Evolutionary conservation across 495 filamentous ascomycete species (phyloP), one percentile per base, ranked within the genome.

Genomic region (Hypoxylon cercidicola): DNA sequence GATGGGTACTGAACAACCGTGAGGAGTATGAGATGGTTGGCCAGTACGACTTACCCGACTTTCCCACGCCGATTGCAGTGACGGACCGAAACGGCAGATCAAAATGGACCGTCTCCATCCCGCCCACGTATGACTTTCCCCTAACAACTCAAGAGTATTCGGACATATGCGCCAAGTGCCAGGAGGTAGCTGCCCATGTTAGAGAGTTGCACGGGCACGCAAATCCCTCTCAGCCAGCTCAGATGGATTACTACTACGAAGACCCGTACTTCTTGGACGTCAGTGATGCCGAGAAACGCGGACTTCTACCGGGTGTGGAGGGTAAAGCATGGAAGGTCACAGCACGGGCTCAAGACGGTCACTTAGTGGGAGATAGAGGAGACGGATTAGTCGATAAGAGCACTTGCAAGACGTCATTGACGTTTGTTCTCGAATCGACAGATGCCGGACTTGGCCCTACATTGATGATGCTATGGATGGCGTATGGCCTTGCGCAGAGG

Each of bases 51-150:
- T 66, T 85, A 21, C 86, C 85, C 2, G 76, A 82, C 4, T 79
- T 83, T 18, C 85, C 87, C n/a, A 82, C 83, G 3, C 83, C 87
- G 0, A 79, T 90, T 25, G 72, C 86, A 1, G 75, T 90, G 13
- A 81, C 80, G 6, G 86, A 90, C 68, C 75, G 78, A 28, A 76
- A 76, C 39, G 86, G 85, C 12, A 79, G 75, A 34, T 67, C 83
- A 5, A 88, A 81, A 66, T 92, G 90, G 90, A 91, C 90, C 0
- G 81, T 92, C 0, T 85, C 81, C 1, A 90, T 93, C 23, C 90
- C 90, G 1, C 75, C 76, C 3, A 78, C 70, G 30, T 76, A 77
- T 34, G 64, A 72, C 11, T 90, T 90, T 45, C 89, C 89, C 10
- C 71, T 91, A n/a, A 68, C 76, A 9, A 77, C 81, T 9, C 57